Evolutionary conservation across 208 protist species (phyloP), one percentile per base, ranked within the genome.

Genomic region (Leishmania turanica): DNA sequence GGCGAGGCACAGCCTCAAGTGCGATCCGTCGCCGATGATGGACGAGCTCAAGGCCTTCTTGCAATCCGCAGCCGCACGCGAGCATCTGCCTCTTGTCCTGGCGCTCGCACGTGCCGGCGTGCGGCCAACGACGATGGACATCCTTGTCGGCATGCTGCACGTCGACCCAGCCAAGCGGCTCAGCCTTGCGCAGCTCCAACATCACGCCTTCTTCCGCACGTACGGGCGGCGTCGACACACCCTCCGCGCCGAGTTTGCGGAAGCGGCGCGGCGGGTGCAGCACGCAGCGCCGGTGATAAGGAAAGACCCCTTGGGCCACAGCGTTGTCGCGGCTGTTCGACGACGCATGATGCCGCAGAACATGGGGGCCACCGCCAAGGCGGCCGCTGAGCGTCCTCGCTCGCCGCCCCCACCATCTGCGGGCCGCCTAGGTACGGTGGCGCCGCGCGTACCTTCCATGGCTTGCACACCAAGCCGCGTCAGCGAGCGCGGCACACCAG

Each of bases 111-210:
- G 82, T 45, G 77, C 72, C 13, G 45, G n/a, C 17, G 51, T 73
- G 1, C 82, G 54, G 37, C 37, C 70, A 5, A 51, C 58, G 40
- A 69, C 82, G 49, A 81, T 87, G 79, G 75, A 84, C 31, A 42
- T 87, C 27, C 60, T 90, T 9, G 53, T 85, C 1, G 73, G 78
- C 9, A 51, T 92, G 73, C 83, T 91, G 5, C 84, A 92, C 65
- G 78, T 77, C 31, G 40, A 86, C 47, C 84, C 87, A 1, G n/a
- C 45, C 34, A 69, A 82, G 31, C 86, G 89, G 3, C 85, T 88
- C 66, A 87, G 72, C 45, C 45, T 91, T 9, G 71, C 45, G 9
- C 81, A 89, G 65, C 74, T 94, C 8, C 69, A 78, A 6, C 70
- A 81, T 37, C 77, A 84, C 8, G 58, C 82, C 64, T 83, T 87